Evolutionary conservation across 2,329 filamentous ascomycete species (phyloP).

Genomic region (Coniella vitis): DNA sequence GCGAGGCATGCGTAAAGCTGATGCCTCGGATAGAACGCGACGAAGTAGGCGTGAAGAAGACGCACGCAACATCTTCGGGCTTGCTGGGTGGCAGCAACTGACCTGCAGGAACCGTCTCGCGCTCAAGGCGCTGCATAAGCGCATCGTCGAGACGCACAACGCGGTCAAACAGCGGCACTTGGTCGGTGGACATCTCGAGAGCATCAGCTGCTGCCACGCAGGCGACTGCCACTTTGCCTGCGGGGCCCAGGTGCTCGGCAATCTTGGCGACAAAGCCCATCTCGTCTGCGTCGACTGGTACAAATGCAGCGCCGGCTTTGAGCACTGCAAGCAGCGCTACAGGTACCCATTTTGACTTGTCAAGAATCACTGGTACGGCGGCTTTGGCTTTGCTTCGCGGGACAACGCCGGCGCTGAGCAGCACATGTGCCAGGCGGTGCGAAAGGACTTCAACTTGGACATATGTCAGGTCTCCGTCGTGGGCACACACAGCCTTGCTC

Average conservation of each 20-base stretch:
- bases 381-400: slow-evolving; percentile 32
- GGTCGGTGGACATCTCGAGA: neutral
- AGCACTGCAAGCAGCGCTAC: slow-evolving; percentile 63
- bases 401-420: slow-evolving; percentile 44
- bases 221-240: slow-evolving; percentile 10
- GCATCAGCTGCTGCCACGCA: slow-evolving; percentile 13
- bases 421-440: slow-evolving; percentile 33
- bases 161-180: slow-evolving; percentile 10
- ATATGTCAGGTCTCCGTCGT: slow-evolving; percentile 40
- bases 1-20: slow-evolving; percentile 53
- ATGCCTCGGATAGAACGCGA: slow-evolving; percentile 53
- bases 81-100: slow-evolving; percentile 21
- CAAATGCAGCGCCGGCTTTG: slow-evolving; percentile 45
- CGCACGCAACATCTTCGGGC: slow-evolving; percentile 48
- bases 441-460: slow-evolving; percentile 32
- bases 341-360: slow-evolving; percentile 63
- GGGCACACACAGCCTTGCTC: slow-evolving; percentile 34
- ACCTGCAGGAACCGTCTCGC: slow-evolving; percentile 13
- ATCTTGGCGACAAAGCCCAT: slow-evolving; percentile 25
- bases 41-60: slow-evolving; percentile 54
- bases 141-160: slow-evolving; percentile 13
- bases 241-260: slow-evolving; percentile 15
- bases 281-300: slow-evolving; percentile 41
- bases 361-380: slow-evolving; percentile 59
- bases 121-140: slow-evolving; percentile 14